Evolutionary conservation across 1,284 basidiomycete genomes (phyloP).

Genomic region (Neonothopanus nambi): DNA sequence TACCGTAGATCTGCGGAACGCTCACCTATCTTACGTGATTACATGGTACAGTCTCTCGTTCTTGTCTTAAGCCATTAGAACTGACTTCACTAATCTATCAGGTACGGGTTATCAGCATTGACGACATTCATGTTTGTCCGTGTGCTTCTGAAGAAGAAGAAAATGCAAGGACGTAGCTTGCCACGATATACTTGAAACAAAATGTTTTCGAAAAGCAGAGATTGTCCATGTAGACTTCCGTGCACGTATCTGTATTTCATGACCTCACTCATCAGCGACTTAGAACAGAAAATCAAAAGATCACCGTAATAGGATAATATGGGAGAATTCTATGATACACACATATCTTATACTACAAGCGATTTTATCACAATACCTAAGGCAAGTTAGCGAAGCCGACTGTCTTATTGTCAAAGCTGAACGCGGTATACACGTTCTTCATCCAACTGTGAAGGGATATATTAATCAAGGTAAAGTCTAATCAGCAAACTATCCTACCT

Average conservation of each 20-base stretch:
- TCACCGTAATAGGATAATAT: constrained; percentile 16
- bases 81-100: background rate
- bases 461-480: background rate
- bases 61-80: background rate
- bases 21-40: constrained; percentile 92
- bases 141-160: constrained; percentile 51
- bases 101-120: constrained; percentile 73
- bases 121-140: constrained; percentile 65
- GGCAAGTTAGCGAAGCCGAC: constrained; percentile 15
- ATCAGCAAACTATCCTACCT: constrained; percentile 23
- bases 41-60: constrained; percentile 92
- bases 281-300: constrained; percentile 31
- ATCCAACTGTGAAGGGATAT: constrained; percentile 9
- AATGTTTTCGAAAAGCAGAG: no score
- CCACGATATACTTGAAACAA: constrained; percentile 27
- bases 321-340: background rate
- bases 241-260: no score
- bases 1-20: constrained; percentile 89
- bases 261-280: no score
- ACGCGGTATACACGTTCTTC: constrained; percentile 16
- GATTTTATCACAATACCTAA: no score
- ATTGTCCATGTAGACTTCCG: no score
- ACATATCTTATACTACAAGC: no score
- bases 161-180: constrained; percentile 38
- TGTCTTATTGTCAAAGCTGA: constrained; percentile 11